Evolutionary conservation across 768 basidiomycete species (phyloP), one percentile per base, ranked within the genome.

Genomic region (Lactarius tabidus): DNA sequence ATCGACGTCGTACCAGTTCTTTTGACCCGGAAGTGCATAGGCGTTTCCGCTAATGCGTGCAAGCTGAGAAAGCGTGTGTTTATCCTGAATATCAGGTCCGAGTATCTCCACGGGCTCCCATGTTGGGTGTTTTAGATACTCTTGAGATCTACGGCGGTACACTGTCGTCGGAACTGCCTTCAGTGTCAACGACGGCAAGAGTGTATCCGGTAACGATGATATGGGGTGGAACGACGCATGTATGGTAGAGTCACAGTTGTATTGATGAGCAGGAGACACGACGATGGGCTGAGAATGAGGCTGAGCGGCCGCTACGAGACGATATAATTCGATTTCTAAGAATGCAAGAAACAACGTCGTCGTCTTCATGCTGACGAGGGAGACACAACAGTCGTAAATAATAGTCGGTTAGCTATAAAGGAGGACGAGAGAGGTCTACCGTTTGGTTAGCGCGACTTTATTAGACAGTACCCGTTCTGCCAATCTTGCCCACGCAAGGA

Each of bases 21-120:
- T 81, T 70, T 79, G 76, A 7, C 86, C 84, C 18, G 90, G 89
- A 35, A 85, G 74, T 14, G 88, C 84, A 76, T 98, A 98, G 1
- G 96, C 95, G 73, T 98, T 92, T 39, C 87, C 91, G 12, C 88
- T 81, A 89, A 98, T 95, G 64, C 91, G 74, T 9, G 90, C 95
- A 33, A 98, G 81, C 72, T 93, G 88, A 2, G 82, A 80, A 7
- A 98, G 77, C 0, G 95, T 97, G 70, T 90, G 87, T 59, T 81
- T 77, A 73, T 96, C 91, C 64, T 83, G 81, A 18, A 94, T 75
- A 72, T 97, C 89, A 0, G 96, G 96, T 4, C 81, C 92, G 4
- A 82, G 78, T 14, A 92, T 78, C 51, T 85, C 79, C 3, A 84
- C 74, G 56, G 81, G 78, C 38, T 89, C 85, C 95, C 95, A 97